A percentile compares a stretch with the other conserved stretches of the same genome.
These are phyloP conservation scores for Strobilomyces dryophilus DNA, from an alignment of 768 basidiomycete genomes.

Conservation along the genomic window DNA sequence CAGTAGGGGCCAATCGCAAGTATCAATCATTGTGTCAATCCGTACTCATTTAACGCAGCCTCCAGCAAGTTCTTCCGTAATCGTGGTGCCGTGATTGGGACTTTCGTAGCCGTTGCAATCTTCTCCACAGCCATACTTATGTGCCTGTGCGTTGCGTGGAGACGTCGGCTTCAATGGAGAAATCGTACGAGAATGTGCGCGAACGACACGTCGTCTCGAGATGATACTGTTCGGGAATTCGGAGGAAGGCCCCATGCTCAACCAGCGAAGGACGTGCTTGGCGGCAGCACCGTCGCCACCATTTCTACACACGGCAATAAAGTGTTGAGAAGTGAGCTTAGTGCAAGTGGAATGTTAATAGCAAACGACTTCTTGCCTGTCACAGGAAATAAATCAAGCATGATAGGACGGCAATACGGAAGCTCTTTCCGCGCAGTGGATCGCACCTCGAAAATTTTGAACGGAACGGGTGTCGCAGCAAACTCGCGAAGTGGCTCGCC, in stretches of 20 bases:
- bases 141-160: constrained; percentile 35
- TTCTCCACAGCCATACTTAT: constrained; percentile 43
- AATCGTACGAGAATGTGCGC: constrained; percentile 35
- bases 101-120: constrained; percentile 68
- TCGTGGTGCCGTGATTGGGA: constrained; percentile 64
- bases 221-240: constrained; percentile 11
- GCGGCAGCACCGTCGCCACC: constrained; percentile 10
- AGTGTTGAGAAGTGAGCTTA: background rate
- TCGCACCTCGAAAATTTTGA: constrained; percentile 7
- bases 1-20: constrained; percentile 23
- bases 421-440: constrained; percentile 1
- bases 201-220: constrained; percentile 32
- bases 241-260: constrained; percentile 36
- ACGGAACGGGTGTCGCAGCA: constrained; percentile 22
- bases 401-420: background rate
- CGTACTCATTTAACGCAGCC: constrained; percentile 1
- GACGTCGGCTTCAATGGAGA: constrained; percentile 38
- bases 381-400: background rate
- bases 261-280: constrained; percentile 18
- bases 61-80: constrained; percentile 56
- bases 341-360: background rate
- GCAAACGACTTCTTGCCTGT: background rate
- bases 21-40: background rate
- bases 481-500: constrained; percentile 10
- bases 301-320: constrained; percentile 2